These are phyloP conservation scores for Acacia acuminata DNA, from an alignment of 306 rosid genomes.

Conservation along the genomic window DNA sequence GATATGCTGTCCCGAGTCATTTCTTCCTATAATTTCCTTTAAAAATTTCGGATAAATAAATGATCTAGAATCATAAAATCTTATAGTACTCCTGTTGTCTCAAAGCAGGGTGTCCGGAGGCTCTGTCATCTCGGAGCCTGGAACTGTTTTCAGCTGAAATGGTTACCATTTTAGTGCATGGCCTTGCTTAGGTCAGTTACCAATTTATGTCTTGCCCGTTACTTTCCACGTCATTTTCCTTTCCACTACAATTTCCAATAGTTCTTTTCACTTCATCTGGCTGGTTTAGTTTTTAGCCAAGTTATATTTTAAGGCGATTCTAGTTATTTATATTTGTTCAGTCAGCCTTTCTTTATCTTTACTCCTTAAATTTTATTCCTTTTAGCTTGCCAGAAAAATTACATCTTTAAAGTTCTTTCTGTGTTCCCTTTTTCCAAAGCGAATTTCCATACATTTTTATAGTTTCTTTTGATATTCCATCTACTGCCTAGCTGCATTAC, in stretches of 20 bases:
- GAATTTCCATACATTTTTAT: conserved; percentile 23
- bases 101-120: conserved; percentile 96
- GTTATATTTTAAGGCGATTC: conserved; percentile 38
- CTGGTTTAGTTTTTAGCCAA: conserved; percentile 50
- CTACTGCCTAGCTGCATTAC: conserved; percentile 16
- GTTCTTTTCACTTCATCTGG: conserved; percentile 43
- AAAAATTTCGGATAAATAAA: conserved; percentile 57
- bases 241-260: conserved; percentile 54
- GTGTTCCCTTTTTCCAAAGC: conserved; percentile 29
- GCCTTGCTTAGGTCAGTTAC: conserved; percentile 93
- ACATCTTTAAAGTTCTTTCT: conserved; percentile 25
- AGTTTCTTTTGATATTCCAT: conserved; percentile 29
- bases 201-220: conserved; percentile 67
- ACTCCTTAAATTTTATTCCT: conserved; percentile 28
- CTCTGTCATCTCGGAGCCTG: conserved; percentile 94
- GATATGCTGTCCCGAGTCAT: conserved; percentile 59
- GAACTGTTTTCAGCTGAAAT: conserved; percentile 91
- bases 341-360: conserved; percentile 36
- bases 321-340: conserved; percentile 27
- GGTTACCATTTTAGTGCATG: conserved; percentile 88
- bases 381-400: conserved; percentile 21
- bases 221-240: conserved; percentile 66
- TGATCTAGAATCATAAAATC: conserved; percentile 57
- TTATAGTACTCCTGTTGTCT: conserved; percentile 88
- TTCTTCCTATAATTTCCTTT: conserved; percentile 63